A percentile compares a stretch with the other conserved stretches of the same genome.
These are phyloP conservation scores for Berberis thunbergii DNA, from an alignment of 164 flowering plant species.

Conservation along the genomic window DNA sequence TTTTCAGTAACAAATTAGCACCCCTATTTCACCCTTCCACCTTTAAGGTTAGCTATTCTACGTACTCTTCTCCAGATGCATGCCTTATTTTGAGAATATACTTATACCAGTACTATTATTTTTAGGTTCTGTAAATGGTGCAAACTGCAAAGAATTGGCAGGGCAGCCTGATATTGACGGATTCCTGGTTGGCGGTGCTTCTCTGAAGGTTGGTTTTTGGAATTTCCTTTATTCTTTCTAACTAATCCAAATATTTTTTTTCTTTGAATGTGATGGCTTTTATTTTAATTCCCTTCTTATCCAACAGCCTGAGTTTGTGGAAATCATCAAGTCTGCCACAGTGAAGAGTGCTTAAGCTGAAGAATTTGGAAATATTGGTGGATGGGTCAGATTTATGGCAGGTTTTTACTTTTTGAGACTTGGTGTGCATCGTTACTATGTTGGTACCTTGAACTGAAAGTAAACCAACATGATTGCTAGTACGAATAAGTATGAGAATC, in stretches of 20 bases:
- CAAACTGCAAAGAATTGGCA: slow-evolving; percentile 61
- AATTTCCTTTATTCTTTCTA: background rate
- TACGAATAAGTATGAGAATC: too few relatives aligned
- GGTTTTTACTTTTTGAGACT: background rate
- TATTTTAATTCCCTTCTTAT: background rate
- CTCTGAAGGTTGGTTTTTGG: slow-evolving; percentile 30
- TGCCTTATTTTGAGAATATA: too few relatives aligned
- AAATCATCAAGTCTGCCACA: slow-evolving; percentile 21
- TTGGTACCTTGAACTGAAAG: too few relatives aligned
- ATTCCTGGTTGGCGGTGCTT: slow-evolving; percentile 85
- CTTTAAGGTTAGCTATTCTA: too few relatives aligned
- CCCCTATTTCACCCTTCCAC: too few relatives aligned
- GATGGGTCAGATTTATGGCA: too few relatives aligned
- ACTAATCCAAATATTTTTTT: too few relatives aligned
- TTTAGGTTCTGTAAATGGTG: slow-evolving; percentile 22
- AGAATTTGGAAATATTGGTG: too few relatives aligned
- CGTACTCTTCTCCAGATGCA: too few relatives aligned
- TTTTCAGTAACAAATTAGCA: too few relatives aligned
- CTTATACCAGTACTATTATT: background rate
- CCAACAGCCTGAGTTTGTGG: slow-evolving; percentile 17
- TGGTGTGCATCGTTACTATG: too few relatives aligned
- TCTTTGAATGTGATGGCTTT: background rate
- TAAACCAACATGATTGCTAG: too few relatives aligned
- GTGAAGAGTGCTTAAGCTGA: slow-evolving; percentile 11
- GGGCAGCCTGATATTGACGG: slow-evolving; percentile 72